Conservation (phyloP, 768 basidiomycete genomes). For the Termitomyces heimii region DNA sequence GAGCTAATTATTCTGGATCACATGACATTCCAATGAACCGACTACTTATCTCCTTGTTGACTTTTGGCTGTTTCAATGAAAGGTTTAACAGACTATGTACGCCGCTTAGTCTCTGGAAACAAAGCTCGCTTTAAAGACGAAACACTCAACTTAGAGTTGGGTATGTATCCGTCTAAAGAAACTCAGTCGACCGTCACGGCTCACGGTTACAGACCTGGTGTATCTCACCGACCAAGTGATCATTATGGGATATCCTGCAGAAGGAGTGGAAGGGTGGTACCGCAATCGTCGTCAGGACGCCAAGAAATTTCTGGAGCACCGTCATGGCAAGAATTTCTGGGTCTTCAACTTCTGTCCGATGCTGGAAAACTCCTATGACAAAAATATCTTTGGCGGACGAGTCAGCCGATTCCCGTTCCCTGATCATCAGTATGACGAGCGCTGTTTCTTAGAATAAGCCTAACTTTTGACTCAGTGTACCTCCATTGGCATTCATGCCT, state of each 20-base stretch:
- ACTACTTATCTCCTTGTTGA: neutral
- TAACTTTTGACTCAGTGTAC: slow-evolving; percentile 18
- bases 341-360: slow-evolving; percentile 87
- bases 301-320: slow-evolving; percentile 63
- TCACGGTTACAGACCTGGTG: slow-evolving; percentile 37
- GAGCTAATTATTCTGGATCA: neutral
- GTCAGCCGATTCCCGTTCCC: slow-evolving; percentile 87
- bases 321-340: slow-evolving; percentile 77
- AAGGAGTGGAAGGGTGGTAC: slow-evolving; percentile 73
- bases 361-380: slow-evolving; percentile 74
- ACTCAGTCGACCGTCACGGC: neutral
- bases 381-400: slow-evolving; percentile 60
- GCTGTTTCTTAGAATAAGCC: neutral
- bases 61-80: neutral
- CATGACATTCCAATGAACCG: neutral
- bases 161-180: slow-evolving; percentile 21
- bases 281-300: slow-evolving; percentile 76
- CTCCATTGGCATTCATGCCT: slow-evolving; percentile 70
- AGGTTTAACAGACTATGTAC: slow-evolving; percentile 58
- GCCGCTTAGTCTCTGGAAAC: slow-evolving; percentile 73
- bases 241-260: slow-evolving; percentile 82
- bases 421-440: slow-evolving; percentile 71
- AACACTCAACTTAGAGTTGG: slow-evolving; percentile 63
- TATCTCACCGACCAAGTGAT: slow-evolving; percentile 73
- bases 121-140: slow-evolving; percentile 75